These are phyloP conservation scores for Pseudopyricularia javanii DNA, from an alignment of 2,329 filamentous ascomycete genomes.

Conservation along the genomic window DNA sequence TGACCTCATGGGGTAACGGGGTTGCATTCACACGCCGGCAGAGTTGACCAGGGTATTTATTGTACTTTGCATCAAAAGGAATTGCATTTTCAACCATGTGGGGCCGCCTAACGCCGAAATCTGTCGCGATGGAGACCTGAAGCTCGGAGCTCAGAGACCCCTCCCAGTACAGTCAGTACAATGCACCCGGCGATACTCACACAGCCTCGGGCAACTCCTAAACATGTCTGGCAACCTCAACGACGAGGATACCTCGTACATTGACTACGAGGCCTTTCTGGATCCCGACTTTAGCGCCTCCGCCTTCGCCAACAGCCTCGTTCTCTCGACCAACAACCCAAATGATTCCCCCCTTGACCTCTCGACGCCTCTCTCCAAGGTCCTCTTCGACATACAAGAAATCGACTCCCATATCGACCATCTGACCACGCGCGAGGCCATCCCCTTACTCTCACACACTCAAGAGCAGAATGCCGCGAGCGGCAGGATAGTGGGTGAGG, in stretches of 20 bases:
- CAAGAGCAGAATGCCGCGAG: constrained; percentile 62
- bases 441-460: constrained; percentile 71
- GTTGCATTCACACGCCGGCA: neutral
- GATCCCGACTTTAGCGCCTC: constrained; percentile 70
- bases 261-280: constrained; percentile 90
- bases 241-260: constrained; percentile 64
- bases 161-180: neutral
- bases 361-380: constrained; percentile 81
- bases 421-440: constrained; percentile 71
- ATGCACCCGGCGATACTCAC: too few species aligned
- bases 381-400: constrained; percentile 93
- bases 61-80: neutral
- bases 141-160: neutral
- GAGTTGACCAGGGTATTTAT: neutral
- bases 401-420: constrained; percentile 92
- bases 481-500: constrained; percentile 57
- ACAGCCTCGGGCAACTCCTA: neutral
- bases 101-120: neutral
- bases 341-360: constrained; percentile 85
- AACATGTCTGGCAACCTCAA: constrained; percentile 20
- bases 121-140: neutral
- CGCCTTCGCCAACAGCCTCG: constrained; percentile 76
- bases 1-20: neutral
- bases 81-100: neutral
- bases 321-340: constrained; percentile 82